Evolutionary conservation across 805 yeast species (phyloP).

Genomic region (Candida ficus): DNA sequence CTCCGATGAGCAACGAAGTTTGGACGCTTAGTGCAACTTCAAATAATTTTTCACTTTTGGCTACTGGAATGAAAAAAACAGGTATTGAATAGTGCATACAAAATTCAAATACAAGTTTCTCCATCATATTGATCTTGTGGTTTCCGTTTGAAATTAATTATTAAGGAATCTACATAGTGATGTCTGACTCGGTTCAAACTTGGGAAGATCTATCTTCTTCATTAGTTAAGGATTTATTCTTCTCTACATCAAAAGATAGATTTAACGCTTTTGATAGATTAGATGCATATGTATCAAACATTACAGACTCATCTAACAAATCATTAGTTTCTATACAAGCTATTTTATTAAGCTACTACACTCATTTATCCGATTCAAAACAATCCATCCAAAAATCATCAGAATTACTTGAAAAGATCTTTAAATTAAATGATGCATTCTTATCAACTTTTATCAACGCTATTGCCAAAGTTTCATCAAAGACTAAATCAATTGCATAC

Average conservation of each 20-base stretch:
- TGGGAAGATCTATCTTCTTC: constrained; percentile 20
- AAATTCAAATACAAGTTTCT: not conserved
- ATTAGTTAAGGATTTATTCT: constrained; percentile 19
- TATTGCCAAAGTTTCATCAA: constrained; percentile 27
- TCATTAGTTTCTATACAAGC: constrained; percentile 17
- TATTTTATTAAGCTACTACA: constrained; percentile 14
- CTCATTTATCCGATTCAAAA: constrained; percentile 11
- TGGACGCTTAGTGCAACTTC: not conserved
- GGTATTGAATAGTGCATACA: not conserved
- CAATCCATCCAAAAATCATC: constrained; percentile 8
- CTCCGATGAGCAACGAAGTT: not conserved
- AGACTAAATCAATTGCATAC: constrained; percentile 39
- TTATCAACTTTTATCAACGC: constrained; percentile 15
- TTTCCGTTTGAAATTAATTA: not conserved
- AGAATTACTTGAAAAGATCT: constrained; percentile 12
- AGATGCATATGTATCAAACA: constrained; percentile 1
- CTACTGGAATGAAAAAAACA: not conserved
- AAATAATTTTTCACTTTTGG: constrained; percentile 4
- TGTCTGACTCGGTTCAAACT: constrained; percentile 6
- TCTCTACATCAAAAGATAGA: constrained; percentile 17
- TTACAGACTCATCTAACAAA: constrained; percentile 7
- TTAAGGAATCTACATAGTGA: not conserved
- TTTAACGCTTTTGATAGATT: constrained; percentile 20
- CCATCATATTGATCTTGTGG: not conserved
- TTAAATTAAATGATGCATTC: constrained; percentile 8